Evolutionary conservation across 768 basidiomycete genomes (phyloP).

Genomic region (Mycena haematopus): DNA sequence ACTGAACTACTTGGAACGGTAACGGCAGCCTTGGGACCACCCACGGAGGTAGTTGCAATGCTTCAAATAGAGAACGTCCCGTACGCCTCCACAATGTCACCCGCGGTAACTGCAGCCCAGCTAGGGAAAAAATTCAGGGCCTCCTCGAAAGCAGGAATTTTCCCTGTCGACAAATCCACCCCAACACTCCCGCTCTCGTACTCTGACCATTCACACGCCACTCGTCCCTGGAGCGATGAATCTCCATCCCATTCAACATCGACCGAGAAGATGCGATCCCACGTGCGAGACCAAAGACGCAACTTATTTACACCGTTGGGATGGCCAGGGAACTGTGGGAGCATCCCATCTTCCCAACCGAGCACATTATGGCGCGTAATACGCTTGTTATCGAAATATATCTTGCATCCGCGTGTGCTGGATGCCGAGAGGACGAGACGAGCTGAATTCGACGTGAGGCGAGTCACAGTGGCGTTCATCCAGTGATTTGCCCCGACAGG

Average conservation of each 20-base stretch:
- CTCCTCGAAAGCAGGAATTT: constrained; percentile 77
- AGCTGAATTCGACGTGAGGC: constrained; percentile 53
- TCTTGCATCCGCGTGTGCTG: constrained; percentile 68
- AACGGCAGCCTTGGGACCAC: too few species aligned
- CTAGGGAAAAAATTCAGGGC: constrained; percentile 65
- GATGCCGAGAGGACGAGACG: constrained; percentile 56
- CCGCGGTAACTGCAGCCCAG: constrained; percentile 66
- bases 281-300: constrained; percentile 66
- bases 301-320: constrained; percentile 45
- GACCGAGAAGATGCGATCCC: constrained; percentile 60
- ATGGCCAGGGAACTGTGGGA: constrained; percentile 40
- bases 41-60: background rate
- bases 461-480: constrained; percentile 50
- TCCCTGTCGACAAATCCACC: constrained; percentile 43
- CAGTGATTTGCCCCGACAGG: constrained; percentile 36
- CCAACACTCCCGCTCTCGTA: constrained; percentile 64
- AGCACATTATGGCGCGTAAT: constrained; percentile 50
- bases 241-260: constrained; percentile 54
- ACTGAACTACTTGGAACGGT: background rate
- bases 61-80: constrained; percentile 13
- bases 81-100: constrained; percentile 64
- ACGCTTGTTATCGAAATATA: constrained; percentile 59
- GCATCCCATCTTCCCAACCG: constrained; percentile 44
- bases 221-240: constrained; percentile 44
- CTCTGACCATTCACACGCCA: constrained; percentile 74